Evolutionary conservation across 306 rosid species (phyloP).

Genomic region (Vicia faba): DNA sequence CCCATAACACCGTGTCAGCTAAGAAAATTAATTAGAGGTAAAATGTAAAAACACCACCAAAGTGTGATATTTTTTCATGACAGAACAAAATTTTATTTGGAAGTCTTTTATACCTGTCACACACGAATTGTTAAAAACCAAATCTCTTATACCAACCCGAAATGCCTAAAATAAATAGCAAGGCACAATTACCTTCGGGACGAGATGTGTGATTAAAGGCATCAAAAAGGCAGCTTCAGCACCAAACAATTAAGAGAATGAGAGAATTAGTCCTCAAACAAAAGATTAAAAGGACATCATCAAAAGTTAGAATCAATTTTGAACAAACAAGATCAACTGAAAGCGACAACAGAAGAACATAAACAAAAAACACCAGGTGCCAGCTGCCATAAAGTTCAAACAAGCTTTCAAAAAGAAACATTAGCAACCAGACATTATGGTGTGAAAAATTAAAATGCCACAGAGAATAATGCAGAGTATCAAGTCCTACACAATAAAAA

Average conservation of each 20-base stretch:
- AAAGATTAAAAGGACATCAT: constrained; percentile 35
- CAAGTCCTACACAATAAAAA: constrained; percentile 51
- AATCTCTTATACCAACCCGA: constrained; percentile 49
- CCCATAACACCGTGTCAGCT: constrained; percentile 47
- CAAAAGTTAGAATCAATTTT: constrained; percentile 53
- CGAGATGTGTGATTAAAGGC: constrained; percentile 41
- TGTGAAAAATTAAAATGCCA: constrained; percentile 46
- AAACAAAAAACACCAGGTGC: constrained; percentile 47
- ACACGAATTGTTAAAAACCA: constrained; percentile 50
- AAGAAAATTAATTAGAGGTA: constrained; percentile 18
- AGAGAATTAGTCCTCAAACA: constrained; percentile 46
- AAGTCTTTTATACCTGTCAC: constrained; percentile 59
- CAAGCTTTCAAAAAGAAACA: constrained; percentile 47
- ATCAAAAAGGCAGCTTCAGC: constrained; percentile 51
- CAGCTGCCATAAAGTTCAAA: constrained; percentile 48
- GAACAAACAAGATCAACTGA: constrained; percentile 42
- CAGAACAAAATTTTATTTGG: constrained; percentile 37
- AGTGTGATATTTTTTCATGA: constrained; percentile 30
- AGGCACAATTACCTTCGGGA: constrained; percentile 54
- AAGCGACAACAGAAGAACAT: constrained; percentile 36
- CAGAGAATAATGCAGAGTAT: constrained; percentile 38
- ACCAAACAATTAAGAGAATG: constrained; percentile 43
- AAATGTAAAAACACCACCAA: constrained; percentile 30
- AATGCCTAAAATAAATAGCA: constrained; percentile 47
- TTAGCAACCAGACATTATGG: constrained; percentile 54